Base-by-base conservation (phyloP, 2,329 filamentous ascomycete genomes). In the Sporothrix phasma region DNA sequence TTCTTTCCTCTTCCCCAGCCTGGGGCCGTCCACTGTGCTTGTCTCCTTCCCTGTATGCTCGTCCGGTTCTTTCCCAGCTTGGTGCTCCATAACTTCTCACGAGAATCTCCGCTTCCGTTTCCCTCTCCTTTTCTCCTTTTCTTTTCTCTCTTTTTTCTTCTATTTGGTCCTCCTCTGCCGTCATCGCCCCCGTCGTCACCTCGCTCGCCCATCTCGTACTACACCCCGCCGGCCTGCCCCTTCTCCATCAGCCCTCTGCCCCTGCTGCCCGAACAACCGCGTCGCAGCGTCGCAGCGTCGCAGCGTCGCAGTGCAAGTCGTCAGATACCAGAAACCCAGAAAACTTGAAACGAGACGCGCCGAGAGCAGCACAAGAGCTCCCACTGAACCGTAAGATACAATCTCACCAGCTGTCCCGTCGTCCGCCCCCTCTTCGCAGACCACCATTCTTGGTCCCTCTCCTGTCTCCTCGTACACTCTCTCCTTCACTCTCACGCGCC, bases 251-350 rank as follows among this genome's bases (percentile, higher is more conserved):
- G 13, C 34, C 15, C 34, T 58, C 13, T 5, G 8, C 53, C 61
- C 60, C 26, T 62, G 54, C 64, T 63, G 47, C 53, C 53, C 62
- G 46, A 61, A 60, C 63, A 66, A 62, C 53, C 34, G 46, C 51
- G 59, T 58, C 31, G 54, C 53, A 65, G 58, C n/a, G 41, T 61
- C 31, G 39, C 53, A 65, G 58, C 24, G 49, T 61, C 24, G 39
- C 37, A 61, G 45, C 29, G 45, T 34, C n/a, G n/a, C n/a, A n/a
- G n/a, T n/a, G n/a, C 29, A 47, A 8, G 43, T 60, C 26, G 19
- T 15, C 8, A 29, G 31, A 31, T 29, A 24, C 37, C 54, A 59
- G 54, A 26, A 26, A 24, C 13, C 24, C 51, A 51, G 47, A 53
- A 34, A 53, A 26, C 5, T 11, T 10, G 34, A 37, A 37, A 37